Base-by-base conservation (phyloP, 805 yeast species). In the Myxozyma udenii region DNA sequence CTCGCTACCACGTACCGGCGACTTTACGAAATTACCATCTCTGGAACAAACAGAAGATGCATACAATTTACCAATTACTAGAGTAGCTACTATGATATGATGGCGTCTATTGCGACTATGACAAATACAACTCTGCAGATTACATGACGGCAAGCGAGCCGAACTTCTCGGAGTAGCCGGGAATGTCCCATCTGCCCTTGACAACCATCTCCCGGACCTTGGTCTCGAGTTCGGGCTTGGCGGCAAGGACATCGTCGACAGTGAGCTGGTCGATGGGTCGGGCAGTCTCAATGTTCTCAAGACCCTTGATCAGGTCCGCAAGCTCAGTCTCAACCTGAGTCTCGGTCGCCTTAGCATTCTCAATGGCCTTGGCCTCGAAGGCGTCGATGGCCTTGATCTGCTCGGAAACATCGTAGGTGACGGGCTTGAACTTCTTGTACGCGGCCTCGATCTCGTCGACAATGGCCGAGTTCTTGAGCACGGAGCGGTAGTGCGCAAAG, bases 211-310 rank as follows among this genome's bases (percentile, higher is more conserved):
- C 88, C 67, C 77, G 79, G 64, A 90, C 96, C 85, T 93, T 93
- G 65, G 87, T 90, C 70, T 91, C 96, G 71, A 93, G 84, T 73
- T 93, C 98, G 66, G 98, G 98, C 78, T 93, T 87, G 61, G 97
- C 98, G 78, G 82, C 81, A 67, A 84, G 84, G 63, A 93, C 86
- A 65, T 93, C 98, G 60, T 88, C 96, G 58, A 91, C 90, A 50
- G 97, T 91, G 71, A 93, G 84, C 76, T 93, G 90, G 71, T 88
- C 96, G 68, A 93, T 90, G 66, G 98, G 96, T 79, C 98, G 87
- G 56, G 98, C 97, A 62, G 85, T 74, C 78, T 93, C 95, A 71
- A 93, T 93, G 79, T 93, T 91, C 71, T 81, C 80, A 70, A 93
- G 79, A 56, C 98, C 91, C 74, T 80, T 83, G 72, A 86, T 82